Evolutionary conservation across 176 grass and related monocot genomes (phyloP), one percentile per base, ranked within the genome.

Genomic region (Areca catechu): DNA sequence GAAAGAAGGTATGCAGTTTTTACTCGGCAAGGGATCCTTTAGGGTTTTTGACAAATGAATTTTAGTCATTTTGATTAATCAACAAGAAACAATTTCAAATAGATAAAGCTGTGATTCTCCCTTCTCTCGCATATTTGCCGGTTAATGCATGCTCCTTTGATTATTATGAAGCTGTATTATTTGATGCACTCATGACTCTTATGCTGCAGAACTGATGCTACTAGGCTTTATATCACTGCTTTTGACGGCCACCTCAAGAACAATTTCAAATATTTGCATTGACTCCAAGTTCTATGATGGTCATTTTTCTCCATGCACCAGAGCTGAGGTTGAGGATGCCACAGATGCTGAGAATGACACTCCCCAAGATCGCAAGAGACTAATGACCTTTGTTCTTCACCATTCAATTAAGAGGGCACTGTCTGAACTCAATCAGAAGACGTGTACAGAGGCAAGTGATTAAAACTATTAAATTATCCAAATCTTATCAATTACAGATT

Each of bases 171-270:
- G 14, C 24, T 54, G 47, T 5, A 10, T 61, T 50, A 24, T 43
- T 49, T 62, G 15, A 48, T 5, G 54, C 48, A 64, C 43, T 57
- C 9, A 67, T 75, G n/a, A n/a, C 37, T 19, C 0, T 49, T 57
- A 20, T 67, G n/a, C 57, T 83, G 69, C n/a, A 96, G 93, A 97
- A 57, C 62, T 97, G 75, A 91, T 97, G 92, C 9, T 97, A 61
- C 86, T 97, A n/a, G 92, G 92, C 10, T 91, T 97, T 83, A 97
- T 97, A 77, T 97, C 92, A 19, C 75, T 97, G 54, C 77, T 97
- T 19, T 69, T 97, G 23, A 75, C 82, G 22, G 92, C 86, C 14
- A 87, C 92, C 20, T 97, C 92, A 24, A 82, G 86, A 69, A 85
- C 82, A 4, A 97, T 97, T 58, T 88, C 92, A 19, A 79, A 79